Evolutionary conservation across 371 early-diverging fungal genomes (phyloP).

Genomic region (Mucor saturninus): DNA sequence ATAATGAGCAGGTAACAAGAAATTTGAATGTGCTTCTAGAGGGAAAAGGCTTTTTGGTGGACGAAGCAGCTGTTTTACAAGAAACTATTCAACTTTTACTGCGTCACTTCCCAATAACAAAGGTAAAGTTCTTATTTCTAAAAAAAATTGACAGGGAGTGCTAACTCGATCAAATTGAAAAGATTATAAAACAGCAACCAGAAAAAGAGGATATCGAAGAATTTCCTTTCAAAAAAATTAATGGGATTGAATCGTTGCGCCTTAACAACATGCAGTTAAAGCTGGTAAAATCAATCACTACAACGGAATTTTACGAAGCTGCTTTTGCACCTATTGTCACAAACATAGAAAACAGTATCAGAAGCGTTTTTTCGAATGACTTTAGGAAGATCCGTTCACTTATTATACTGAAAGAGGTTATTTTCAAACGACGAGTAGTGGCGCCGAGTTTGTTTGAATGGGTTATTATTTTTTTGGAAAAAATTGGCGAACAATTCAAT

Average conservation of each 20-base stretch:
- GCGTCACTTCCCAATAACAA: too few relatives aligned
- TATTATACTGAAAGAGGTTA: background rate
- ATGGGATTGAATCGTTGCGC: background rate
- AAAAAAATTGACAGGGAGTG: too few relatives aligned
- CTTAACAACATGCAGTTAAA: background rate
- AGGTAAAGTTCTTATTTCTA: too few relatives aligned
- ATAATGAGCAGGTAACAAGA: background rate
- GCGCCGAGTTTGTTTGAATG: background rate
- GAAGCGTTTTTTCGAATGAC: background rate
- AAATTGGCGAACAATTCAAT: background rate
- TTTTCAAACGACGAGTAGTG: background rate
- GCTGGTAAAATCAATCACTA: background rate
- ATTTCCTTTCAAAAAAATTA: background rate
- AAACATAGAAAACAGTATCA: background rate
- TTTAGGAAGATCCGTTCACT: background rate
- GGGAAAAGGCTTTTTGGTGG: too few relatives aligned
- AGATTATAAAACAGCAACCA: too few relatives aligned
- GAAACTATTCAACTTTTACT: too few relatives aligned
- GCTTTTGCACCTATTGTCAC: background rate
- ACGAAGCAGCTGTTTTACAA: too few relatives aligned
- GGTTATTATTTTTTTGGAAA: background rate
- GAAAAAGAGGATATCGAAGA: too few relatives aligned
- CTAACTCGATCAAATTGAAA: too few relatives aligned
- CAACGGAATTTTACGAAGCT: background rate
- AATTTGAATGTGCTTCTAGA: too few relatives aligned